These are phyloP conservation scores for Bonnemaisonia californica DNA, from an alignment of 31 red algal species.

Conservation along the genomic window DNA sequence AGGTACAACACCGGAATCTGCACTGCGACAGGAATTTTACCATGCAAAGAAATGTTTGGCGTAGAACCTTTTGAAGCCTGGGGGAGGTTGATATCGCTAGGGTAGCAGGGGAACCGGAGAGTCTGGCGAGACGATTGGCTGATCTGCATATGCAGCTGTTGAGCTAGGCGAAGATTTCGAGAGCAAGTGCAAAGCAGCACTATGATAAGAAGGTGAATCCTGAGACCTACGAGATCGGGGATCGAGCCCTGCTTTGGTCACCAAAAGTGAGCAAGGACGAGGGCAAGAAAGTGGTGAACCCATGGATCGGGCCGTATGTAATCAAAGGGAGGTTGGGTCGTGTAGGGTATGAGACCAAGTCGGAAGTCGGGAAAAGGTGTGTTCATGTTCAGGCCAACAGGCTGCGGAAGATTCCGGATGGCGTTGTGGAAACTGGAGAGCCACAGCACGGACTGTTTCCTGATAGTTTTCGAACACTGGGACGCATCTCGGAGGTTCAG, in stretches of 20 bases:
- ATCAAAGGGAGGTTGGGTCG: slow-evolving; percentile 18
- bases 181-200: slow-evolving; percentile 9
- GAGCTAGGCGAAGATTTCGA: neutral
- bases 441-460: neutral
- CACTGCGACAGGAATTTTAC: neutral
- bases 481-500: neutral
- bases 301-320: slow-evolving; percentile 26
- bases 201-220: slow-evolving; percentile 30
- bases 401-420: neutral
- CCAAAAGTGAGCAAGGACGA: neutral
- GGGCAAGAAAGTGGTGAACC: slow-evolving; percentile 22
- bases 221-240: neutral
- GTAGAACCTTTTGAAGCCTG: slow-evolving; percentile 9
- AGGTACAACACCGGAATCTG: slow-evolving; percentile 4
- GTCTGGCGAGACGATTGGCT: slow-evolving; percentile 3
- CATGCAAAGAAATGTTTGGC: slow-evolving; percentile 20
- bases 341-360: slow-evolving; percentile 14
- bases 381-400: slow-evolving; percentile 22
- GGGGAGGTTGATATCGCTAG: neutral
- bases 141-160: neutral
- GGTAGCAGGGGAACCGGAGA: slow-evolving; percentile 14
- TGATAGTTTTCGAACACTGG: slow-evolving; percentile 3
- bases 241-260: slow-evolving; percentile 26
- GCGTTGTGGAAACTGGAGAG: slow-evolving; percentile 9
- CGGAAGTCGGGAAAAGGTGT: neutral